Evolutionary conservation across 805 yeast species (phyloP).

Genomic region (Wickerhamiella azymoides): DNA sequence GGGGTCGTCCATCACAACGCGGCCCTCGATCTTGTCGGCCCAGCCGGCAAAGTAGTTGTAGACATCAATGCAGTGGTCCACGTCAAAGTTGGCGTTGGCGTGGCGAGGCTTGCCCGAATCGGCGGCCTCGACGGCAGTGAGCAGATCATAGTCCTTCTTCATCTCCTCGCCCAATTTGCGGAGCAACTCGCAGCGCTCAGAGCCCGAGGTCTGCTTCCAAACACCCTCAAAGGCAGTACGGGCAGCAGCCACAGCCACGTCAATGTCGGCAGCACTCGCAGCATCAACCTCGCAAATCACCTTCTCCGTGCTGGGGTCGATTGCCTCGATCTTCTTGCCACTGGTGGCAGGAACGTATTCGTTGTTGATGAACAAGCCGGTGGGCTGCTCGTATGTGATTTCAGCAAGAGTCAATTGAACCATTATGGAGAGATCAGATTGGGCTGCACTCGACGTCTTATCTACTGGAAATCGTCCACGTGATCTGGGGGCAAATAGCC

Average conservation of each 20-base stretch:
- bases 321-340: slow-evolving; percentile 46
- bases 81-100: slow-evolving; percentile 32
- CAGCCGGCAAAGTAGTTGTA: slow-evolving; percentile 60
- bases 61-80: slow-evolving; percentile 40
- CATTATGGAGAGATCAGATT: neutral
- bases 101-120: slow-evolving; percentile 72
- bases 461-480: neutral
- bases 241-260: slow-evolving; percentile 79
- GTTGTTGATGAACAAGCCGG: slow-evolving; percentile 65
- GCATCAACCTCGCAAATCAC: slow-evolving; percentile 56
- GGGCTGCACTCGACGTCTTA: neutral
- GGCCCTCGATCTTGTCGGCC: slow-evolving; percentile 57
- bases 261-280: slow-evolving; percentile 68
- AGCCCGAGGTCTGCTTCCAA: slow-evolving; percentile 62
- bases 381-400: slow-evolving; percentile 55
- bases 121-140: slow-evolving; percentile 72
- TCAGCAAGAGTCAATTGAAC: slow-evolving; percentile 2
- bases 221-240: slow-evolving; percentile 48
- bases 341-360: slow-evolving; percentile 37
- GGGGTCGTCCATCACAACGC: slow-evolving; percentile 42
- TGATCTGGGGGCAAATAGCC: neutral
- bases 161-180: slow-evolving; percentile 65
- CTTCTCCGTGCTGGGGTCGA: slow-evolving; percentile 66
- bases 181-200: slow-evolving; percentile 48
- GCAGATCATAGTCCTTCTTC: slow-evolving; percentile 53